Conservation (phyloP, 352 stramenopile genomes). For the Phytophthora colocasiae region DNA sequence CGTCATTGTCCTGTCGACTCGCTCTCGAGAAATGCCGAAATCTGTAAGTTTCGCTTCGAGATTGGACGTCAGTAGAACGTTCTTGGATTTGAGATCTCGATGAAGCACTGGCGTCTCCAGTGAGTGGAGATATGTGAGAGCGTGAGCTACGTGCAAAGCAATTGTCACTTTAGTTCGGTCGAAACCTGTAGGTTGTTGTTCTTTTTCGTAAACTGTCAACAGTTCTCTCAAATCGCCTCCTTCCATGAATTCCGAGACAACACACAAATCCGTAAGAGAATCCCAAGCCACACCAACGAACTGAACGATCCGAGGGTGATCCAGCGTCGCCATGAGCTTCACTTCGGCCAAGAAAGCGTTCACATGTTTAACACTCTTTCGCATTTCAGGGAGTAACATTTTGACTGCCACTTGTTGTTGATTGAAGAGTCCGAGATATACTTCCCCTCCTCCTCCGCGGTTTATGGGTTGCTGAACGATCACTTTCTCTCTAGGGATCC, state of each 20-base stretch:
- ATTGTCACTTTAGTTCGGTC: constrained; percentile 50
- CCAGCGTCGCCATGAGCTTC: constrained; percentile 42
- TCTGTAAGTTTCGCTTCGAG: constrained; percentile 51
- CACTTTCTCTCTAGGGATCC: constrained; percentile 38
- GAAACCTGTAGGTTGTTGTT: constrained; percentile 27
- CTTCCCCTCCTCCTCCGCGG: constrained; percentile 38
- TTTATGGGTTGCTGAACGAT: constrained; percentile 29
- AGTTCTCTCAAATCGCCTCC: constrained; percentile 48
- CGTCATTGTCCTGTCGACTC: constrained; percentile 37
- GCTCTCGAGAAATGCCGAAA: constrained; percentile 42
- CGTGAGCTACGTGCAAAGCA: constrained; percentile 43
- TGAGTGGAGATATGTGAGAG: constrained; percentile 31
- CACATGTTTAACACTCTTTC: constrained; percentile 19
- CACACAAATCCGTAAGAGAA: constrained; percentile 27
- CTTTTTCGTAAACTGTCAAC: constrained; percentile 19
- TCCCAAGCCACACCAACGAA: constrained; percentile 61
- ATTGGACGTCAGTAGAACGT: constrained; percentile 26
- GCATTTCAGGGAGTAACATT: constrained; percentile 24
- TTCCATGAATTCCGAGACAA: constrained; percentile 53
- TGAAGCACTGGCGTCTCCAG: constrained; percentile 14
- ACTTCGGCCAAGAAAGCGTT: constrained; percentile 36
- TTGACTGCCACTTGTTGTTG: constrained; percentile 40
- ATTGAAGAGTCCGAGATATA: constrained; percentile 34
- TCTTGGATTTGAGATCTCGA: constrained; percentile 25
- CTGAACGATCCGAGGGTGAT: constrained; percentile 46